Evolutionary conservation across 2,329 filamentous ascomycete genomes (phyloP), one percentile per base, ranked within the genome.

Genomic region (Fusarium xyrophilum): DNA sequence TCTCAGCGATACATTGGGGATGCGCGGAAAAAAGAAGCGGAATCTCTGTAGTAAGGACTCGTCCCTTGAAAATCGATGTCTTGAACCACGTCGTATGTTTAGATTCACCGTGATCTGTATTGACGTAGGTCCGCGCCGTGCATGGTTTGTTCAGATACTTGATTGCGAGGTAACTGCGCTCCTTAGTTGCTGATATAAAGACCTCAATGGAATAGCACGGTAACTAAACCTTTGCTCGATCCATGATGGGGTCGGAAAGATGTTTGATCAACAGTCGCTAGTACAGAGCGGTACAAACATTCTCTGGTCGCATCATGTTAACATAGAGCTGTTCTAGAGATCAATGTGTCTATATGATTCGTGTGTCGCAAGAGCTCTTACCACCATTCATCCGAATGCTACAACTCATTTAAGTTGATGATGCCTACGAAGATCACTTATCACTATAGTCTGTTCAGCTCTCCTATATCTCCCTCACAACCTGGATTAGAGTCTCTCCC

Each of bases 221-320:
- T 17, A 6, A 12, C 6, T 8, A 8, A 17, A 2, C 43, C 3
- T 30, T 30, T 12, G 1, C 14, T 21, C 11, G n/a, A 30, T 11
- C 6, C 10, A 21, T 21, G 10, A 46, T 6, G 2, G 10, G 1
- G 9, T 21, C 30, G 14, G 10, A 2, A 17, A 46, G 10, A 2
- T 4, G 12, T 8, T 8, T 5, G 7, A 21, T 21, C 27, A 46
- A n/a, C 2, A 30, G 2, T 17, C 14, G 3, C 6, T 21, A 6
- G 3, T 12, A 21, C 6, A 21, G 2, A 17, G 3, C 7, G 1
- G 14, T 9, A 6, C 8, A 2, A 17, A 2, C 30, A 3, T 30
- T 9, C 14, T 17, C 27, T 8, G 2, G 3, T 46, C 27, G 2
- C 19, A 14, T 17, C 7, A 12, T 30, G 6, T 21, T 10, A 8